A percentile compares a stretch with the other conserved stretches of the same genome.
phyloP scores from a whole-genome alignment of 78 protist species.

The Dictyostelium capitatum region DNA sequence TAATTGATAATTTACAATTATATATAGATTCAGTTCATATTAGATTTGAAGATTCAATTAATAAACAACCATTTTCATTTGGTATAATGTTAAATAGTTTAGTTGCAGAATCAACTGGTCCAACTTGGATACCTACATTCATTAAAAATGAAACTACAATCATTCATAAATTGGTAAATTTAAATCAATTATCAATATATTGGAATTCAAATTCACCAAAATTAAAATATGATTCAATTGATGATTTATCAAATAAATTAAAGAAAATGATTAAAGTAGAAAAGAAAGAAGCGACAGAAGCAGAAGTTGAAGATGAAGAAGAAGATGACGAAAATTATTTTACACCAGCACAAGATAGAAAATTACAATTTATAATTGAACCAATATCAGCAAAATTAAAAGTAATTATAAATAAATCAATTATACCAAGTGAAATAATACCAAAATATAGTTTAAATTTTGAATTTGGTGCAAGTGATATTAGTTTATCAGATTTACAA shows the following conservation, averaged over 20 bases:
- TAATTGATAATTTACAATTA: constrained; percentile 63
- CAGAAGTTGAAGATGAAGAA: neutral
- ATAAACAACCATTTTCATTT: constrained; percentile 49
- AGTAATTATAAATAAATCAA: constrained; percentile 44
- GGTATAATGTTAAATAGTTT: constrained; percentile 49
- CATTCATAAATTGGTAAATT: constrained; percentile 42
- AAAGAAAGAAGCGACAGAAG: neutral
- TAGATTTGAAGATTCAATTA: constrained; percentile 46
- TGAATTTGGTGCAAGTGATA: constrained; percentile 5
- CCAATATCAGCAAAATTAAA: constrained; percentile 28
- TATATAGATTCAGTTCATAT: constrained; percentile 75
- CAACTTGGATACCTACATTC: constrained; percentile 57
- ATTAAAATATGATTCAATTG: constrained; percentile 7
- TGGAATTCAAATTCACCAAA: constrained; percentile 41
- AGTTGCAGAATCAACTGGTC: constrained; percentile 60
- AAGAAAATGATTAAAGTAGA: constrained; percentile 28
- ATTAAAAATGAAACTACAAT: constrained; percentile 52
- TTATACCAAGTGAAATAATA: neutral
- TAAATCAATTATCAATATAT: constrained; percentile 39
- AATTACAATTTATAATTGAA: constrained; percentile 36
- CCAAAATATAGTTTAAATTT: constrained; percentile 13
- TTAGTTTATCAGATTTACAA: constrained; percentile 36
- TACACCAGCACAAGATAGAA: neutral
- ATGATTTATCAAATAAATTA: constrained; percentile 21
- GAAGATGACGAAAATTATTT: neutral